Evolutionary conservation across 305 asterid species (phyloP).

Genomic region (Plantago coronopus): DNA sequence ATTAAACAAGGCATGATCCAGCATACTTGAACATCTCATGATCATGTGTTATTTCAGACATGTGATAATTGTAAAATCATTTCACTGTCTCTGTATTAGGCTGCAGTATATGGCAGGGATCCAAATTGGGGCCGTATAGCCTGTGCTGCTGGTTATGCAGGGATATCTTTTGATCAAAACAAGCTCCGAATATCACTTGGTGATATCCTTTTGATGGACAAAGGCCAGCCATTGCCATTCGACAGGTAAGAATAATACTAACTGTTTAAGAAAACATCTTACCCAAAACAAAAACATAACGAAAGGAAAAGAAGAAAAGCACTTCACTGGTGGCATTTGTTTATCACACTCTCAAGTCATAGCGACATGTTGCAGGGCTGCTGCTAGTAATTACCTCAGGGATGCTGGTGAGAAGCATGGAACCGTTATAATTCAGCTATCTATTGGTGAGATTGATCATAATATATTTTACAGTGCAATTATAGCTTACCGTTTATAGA

Average conservation of each 20-base stretch:
- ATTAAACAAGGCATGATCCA: conserved; percentile 61
- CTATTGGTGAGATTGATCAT: conserved; percentile 52
- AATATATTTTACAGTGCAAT: background rate
- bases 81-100: conserved; percentile 38
- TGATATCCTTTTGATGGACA: conserved; percentile 68
- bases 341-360: background rate
- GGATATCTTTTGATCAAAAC: conserved; percentile 60
- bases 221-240: conserved; percentile 87
- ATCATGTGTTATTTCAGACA: conserved; percentile 9
- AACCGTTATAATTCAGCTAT: conserved; percentile 63
- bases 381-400: conserved; percentile 72
- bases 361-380: conserved; percentile 42
- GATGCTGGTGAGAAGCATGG: conserved; percentile 72
- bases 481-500: no score
- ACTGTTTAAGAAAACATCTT: background rate
- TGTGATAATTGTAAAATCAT: conserved; percentile 15
- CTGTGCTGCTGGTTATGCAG: conserved; percentile 95
- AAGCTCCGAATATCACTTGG: conserved; percentile 78
- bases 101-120: conserved; percentile 92
- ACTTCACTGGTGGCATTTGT: background rate
- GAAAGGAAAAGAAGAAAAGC: no score
- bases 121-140: conserved; percentile 98
- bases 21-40: conserved; percentile 13
- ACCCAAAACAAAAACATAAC: conserved; percentile 1
- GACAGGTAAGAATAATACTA: conserved; percentile 47